Conservation (phyloP, 2,329 filamentous ascomycete species). For the Pseudogymnoascus sp. region DNA sequence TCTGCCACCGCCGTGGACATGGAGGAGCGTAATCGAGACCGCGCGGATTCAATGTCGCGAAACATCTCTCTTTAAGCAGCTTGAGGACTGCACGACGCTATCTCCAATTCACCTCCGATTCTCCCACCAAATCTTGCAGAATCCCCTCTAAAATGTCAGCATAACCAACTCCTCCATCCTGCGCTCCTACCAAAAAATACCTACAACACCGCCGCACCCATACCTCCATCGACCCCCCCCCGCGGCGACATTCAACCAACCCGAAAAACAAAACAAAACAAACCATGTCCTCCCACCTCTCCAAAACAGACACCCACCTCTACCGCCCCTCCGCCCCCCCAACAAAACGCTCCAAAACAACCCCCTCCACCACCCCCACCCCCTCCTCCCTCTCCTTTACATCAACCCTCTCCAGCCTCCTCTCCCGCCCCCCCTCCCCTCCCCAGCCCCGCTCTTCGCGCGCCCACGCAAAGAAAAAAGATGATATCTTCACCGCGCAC, state of each 20-base stretch:
- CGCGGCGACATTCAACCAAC: background rate
- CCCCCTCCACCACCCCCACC: slow-evolving; percentile 80
- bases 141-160: background rate
- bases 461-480: slow-evolving; percentile 46
- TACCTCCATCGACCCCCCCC: background rate
- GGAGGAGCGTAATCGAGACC: background rate
- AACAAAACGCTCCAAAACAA: slow-evolving; percentile 56
- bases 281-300: slow-evolving; percentile 3
- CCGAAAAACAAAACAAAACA: background rate
- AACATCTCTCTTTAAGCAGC: background rate
- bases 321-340: slow-evolving; percentile 79
- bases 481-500: slow-evolving; percentile 60
- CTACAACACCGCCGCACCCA: too few species aligned
- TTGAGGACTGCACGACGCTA: background rate
- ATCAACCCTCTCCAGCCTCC: slow-evolving; percentile 30
- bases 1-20: slow-evolving; percentile 4
- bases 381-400: slow-evolving; percentile 70
- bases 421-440: slow-evolving; percentile 22
- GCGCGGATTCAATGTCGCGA: background rate
- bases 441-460: background rate
- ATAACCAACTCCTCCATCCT: background rate
- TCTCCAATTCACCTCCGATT: background rate
- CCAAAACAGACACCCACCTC: slow-evolving; percentile 51
- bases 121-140: background rate
- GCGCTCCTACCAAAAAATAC: background rate